Evolutionary conservation across 495 filamentous ascomycete genomes (phyloP).

Genomic region (Penicillium bialowiezense): DNA sequence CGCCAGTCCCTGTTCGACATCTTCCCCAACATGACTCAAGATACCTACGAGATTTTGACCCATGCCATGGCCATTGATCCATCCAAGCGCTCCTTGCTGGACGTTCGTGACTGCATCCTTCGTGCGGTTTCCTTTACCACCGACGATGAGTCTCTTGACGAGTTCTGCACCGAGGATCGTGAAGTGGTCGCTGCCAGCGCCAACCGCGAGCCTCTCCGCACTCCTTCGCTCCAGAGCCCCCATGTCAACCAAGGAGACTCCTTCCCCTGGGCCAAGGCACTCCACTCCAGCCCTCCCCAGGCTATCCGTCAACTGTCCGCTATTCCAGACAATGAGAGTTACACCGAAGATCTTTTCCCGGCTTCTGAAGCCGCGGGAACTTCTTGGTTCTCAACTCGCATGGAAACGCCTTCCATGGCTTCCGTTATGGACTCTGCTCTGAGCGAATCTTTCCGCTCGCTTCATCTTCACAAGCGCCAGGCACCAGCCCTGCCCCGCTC

Average conservation of each 20-base stretch:
- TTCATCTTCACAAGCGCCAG: constrained; percentile 43
- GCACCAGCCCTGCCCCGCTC: constrained; percentile 41
- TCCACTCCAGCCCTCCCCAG: constrained; percentile 74
- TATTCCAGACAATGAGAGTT: constrained; percentile 75
- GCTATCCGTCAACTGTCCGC: constrained; percentile 79
- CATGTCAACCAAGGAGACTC: constrained; percentile 70
- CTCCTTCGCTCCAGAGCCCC: constrained; percentile 90
- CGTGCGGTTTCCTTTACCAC: constrained; percentile 90
- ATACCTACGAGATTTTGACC: constrained; percentile 89
- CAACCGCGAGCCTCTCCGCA: constrained; percentile 93
- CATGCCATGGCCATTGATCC: constrained; percentile 89
- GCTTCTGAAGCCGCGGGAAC: constrained; percentile 66
- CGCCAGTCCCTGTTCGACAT: constrained; percentile 95
- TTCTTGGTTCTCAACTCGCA: constrained; percentile 69
- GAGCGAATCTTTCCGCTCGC: constrained; percentile 65
- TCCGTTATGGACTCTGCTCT: constrained; percentile 75
- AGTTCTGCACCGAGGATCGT: constrained; percentile 85
- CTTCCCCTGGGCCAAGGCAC: constrained; percentile 95
- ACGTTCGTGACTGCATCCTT: constrained; percentile 70
- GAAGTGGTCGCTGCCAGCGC: constrained; percentile 70
- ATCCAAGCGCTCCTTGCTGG: constrained; percentile 76
- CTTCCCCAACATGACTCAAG: constrained; percentile 97
- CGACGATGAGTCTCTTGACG: constrained; percentile 85
- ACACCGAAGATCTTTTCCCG: constrained; percentile 87
- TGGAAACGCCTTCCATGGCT: constrained; percentile 72